Base-by-base conservation (phyloP, 2,329 filamentous ascomycete species). In the Alternaria sp. region DNA sequence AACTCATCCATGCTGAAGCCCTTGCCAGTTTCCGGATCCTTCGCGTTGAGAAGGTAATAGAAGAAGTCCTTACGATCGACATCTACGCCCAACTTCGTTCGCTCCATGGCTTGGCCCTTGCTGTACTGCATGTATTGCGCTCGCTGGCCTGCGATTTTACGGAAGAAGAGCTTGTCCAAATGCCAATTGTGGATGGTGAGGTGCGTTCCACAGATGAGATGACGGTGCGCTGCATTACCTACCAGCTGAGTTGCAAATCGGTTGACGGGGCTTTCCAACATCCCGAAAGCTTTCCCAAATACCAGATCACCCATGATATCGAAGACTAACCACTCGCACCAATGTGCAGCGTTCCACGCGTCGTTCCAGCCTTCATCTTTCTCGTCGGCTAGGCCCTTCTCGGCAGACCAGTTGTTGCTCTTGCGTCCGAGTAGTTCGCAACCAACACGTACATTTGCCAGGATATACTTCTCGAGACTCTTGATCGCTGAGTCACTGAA, bases 231-330 rank as follows among this genome's bases (percentile, higher is more conserved):
- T 10, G 80, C 80, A 58, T 78, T 77, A 5, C 78, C 76, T 0
- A 82, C 76, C 51, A 82, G 58, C 26, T 77, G 70, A 9, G 78
- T 79, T 24, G 79, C 78, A 57, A 78, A 75, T 14, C 81, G 71
- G 58, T 81, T 80, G 31, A 63, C 66, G 5, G 74, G 72, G 14
- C 76, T 72, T 60, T 78, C 74, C 52, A 82, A 62, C 78, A 80
- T 79, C 31, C 74, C 73, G 62, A 82, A 80, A 40, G 79, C 70
- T 62, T 81, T 79, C 3, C 79, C 79, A 63, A 82, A 80, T 26
- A 77, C 77, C 21, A 82, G 64, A 58, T 83, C 81, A 11, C 80
- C 81, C 79, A 85, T 84, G 55, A 84, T 79, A 56, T 85, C 83
- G 59, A 84, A 81, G 10, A 80, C 77, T 36, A 84, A 67, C 72